Evolutionary conservation across 2,329 filamentous ascomycete genomes (phyloP), one percentile per base, ranked within the genome.

Genomic region (Aspergillus fructus): DNA sequence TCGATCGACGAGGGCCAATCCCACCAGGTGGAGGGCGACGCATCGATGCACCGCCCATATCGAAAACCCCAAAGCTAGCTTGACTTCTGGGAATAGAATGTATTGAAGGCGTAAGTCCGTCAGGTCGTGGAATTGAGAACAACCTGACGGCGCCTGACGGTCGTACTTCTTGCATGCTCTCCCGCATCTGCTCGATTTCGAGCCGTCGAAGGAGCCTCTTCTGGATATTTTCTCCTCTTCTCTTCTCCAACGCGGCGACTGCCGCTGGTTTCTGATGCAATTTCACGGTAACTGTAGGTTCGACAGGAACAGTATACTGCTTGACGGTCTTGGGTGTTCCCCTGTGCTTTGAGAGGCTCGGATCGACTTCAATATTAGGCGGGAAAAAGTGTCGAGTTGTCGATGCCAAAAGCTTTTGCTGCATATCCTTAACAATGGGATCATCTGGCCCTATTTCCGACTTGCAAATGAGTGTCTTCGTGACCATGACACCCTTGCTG

Each of bases 401-500:
- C 12, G 64, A 64, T 17, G 78, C 71, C 8, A 83, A 77, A 53
- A 86, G 82, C 43, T 79, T 78, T 23, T 74, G 70, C 60, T 82
- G 79, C 63, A 85, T 67, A 2, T 76, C 69, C 49, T 75, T 74
- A 15, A 85, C 76, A n/a, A 75, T 59, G 2, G 75, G 72, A 46
- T 79, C 76, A 12, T 74, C 71, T 6, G 79, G 68, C 6, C 74
- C 67, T 34, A 85, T 71, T 2, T 79, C 71, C 19, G 79, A 74
- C 49, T 78, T 74, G 11, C 76, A 75, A 27, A 86, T 64, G 15
- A 87, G 77, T 5, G 72, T 75, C 54, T 78, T 82, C n/a, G 75
- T 80, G 17, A 80, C 73, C 64, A 78, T 77, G 4, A 76, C 64
- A 1, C 81, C 81, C 55, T 78, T 78, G 30, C 67, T 71, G 17